Percentiles rank a stretch among this genome's conserved stretches.
Evolutionary conservation across 2,329 filamentous ascomycete species (phyloP).

Genomic region (Sporothrix brasiliensis): DNA sequence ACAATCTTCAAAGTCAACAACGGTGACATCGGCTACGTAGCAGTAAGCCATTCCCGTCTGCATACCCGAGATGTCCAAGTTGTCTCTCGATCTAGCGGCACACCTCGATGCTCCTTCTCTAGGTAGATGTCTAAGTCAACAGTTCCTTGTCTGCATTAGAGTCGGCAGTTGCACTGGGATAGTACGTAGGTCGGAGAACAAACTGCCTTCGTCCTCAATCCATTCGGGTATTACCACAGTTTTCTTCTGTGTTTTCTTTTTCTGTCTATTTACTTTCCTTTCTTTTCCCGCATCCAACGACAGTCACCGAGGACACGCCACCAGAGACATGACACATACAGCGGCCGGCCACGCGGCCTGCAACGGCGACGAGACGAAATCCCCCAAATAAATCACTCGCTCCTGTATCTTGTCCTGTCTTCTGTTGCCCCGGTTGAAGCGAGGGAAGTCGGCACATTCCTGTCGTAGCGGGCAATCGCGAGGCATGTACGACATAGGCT

Average conservation of each 20-base stretch:
- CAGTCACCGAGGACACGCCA: slow-evolving; percentile 18
- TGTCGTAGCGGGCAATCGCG: not conserved
- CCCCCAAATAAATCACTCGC: not conserved
- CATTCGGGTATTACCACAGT: too few species aligned
- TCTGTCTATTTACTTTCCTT: slow-evolving; percentile 10
- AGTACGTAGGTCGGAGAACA: not conserved
- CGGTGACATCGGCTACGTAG: not conserved
- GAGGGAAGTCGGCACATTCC: slow-evolving; percentile 20
- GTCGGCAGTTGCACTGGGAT: not conserved
- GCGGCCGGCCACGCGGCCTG: not conserved
- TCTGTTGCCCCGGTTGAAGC: slow-evolving; percentile 16
- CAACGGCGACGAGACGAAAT: slow-evolving; percentile 5
- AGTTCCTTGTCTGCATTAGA: slow-evolving; percentile 8
- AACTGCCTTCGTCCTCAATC: not conserved
- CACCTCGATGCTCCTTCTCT: not conserved
- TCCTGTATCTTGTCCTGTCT: not conserved
- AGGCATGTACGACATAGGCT: slow-evolving; percentile 8
- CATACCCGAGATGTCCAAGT: not conserved
- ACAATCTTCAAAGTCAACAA: not conserved
- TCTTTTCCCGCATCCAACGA: not conserved
- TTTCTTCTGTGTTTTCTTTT: not conserved
- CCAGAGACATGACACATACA: slow-evolving; percentile 16
- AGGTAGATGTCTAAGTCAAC: slow-evolving; percentile 17
- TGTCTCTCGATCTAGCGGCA: not conserved
- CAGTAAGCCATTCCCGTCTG: not conserved